Evolutionary conservation across 1,139 yeast species (phyloP).

Genomic region (Candida frijolesensis): DNA sequence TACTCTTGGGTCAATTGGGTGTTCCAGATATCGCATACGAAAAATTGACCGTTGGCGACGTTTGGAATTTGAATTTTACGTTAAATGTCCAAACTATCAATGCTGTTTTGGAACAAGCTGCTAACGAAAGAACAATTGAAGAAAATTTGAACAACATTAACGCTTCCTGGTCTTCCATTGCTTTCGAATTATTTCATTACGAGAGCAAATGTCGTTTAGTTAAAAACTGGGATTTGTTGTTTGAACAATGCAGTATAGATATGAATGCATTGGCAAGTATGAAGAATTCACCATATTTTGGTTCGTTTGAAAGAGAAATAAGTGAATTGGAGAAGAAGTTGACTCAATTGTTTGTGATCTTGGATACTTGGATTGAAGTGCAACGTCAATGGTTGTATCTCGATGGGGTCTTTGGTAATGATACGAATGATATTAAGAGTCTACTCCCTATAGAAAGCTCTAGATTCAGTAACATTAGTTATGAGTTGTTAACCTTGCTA

Average conservation of each 20-base stretch:
- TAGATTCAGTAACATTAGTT: conserved; percentile 64
- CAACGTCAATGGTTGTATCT: conserved; percentile 91
- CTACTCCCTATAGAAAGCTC: conserved; percentile 72
- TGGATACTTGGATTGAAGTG: conserved; percentile 79
- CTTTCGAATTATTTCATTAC: conserved; percentile 60
- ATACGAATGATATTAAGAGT: conserved; percentile 53
- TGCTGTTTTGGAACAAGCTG: conserved; percentile 62
- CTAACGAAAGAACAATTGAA: conserved; percentile 71
- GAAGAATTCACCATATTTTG: conserved; percentile 68
- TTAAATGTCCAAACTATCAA: conserved; percentile 51
- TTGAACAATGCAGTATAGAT: conserved; percentile 64
- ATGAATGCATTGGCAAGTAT: conserved; percentile 66
- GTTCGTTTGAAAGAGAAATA: conserved; percentile 63
- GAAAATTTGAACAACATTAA: conserved; percentile 52
- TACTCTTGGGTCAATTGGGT: conserved; percentile 41
- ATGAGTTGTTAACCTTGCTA: conserved; percentile 58
- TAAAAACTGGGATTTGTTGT: conserved; percentile 66
- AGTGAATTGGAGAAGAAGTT: conserved; percentile 58
- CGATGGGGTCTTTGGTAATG: conserved; percentile 72
- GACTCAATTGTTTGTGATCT: conserved; percentile 49
- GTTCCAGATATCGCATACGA: conserved; percentile 19
- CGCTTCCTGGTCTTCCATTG: conserved; percentile 47
- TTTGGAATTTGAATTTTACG: conserved; percentile 58
- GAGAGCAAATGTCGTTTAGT: conserved; percentile 58
- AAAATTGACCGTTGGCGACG: conserved; percentile 53